Percentiles rank a stretch among this genome's conserved stretches.
These are phyloP conservation scores for Cyphellophora attinorum DNA, from an alignment of 2,329 filamentous ascomycete species.

Conservation along the genomic window DNA sequence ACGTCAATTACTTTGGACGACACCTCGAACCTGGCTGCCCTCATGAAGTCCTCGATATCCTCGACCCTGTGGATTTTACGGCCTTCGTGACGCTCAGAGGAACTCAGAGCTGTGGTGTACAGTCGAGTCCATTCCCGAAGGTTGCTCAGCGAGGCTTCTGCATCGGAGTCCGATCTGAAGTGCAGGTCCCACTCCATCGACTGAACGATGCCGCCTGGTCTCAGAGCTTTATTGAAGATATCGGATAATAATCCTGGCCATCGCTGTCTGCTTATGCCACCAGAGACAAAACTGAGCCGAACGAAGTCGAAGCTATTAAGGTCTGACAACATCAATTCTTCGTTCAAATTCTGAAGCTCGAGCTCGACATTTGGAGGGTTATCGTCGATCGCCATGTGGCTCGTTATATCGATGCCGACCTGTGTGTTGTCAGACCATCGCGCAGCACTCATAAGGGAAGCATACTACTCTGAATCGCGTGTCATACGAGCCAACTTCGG, in stretches of 20 bases:
- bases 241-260: slow-evolving; percentile 1
- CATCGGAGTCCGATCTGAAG: slow-evolving; percentile 8
- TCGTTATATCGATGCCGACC: slow-evolving; percentile 9
- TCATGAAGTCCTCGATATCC: slow-evolving; percentile 8
- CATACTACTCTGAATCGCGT: slow-evolving; percentile 8
- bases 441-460: too few relatives aligned
- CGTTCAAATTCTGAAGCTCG: slow-evolving; percentile 4
- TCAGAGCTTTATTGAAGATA: slow-evolving; percentile 2
- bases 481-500: slow-evolving; percentile 9
- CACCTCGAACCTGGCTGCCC: slow-evolving; percentile 10
- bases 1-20: slow-evolving; percentile 8
- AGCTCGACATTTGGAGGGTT: slow-evolving; percentile 9
- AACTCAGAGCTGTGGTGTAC: slow-evolving; percentile 4
- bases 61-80: slow-evolving; percentile 6
- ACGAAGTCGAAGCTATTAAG: slow-evolving; percentile 56
- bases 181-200: slow-evolving; percentile 11
- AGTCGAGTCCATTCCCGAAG: slow-evolving; percentile 10
- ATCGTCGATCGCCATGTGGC: slow-evolving; percentile 7
- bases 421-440: too few relatives aligned
- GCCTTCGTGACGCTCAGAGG: slow-evolving; percentile 6
- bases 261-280: slow-evolving; percentile 25
- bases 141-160: slow-evolving; percentile 7
- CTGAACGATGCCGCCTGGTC: slow-evolving; percentile 7
- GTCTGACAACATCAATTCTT: too few relatives aligned
- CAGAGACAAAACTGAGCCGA: slow-evolving; percentile 48